Percentiles rank a stretch among this genome's conserved stretches.
These are phyloP conservation scores for Globisporangium lucens DNA, from an alignment of 352 stramenopile genomes.

Conservation along the genomic window DNA sequence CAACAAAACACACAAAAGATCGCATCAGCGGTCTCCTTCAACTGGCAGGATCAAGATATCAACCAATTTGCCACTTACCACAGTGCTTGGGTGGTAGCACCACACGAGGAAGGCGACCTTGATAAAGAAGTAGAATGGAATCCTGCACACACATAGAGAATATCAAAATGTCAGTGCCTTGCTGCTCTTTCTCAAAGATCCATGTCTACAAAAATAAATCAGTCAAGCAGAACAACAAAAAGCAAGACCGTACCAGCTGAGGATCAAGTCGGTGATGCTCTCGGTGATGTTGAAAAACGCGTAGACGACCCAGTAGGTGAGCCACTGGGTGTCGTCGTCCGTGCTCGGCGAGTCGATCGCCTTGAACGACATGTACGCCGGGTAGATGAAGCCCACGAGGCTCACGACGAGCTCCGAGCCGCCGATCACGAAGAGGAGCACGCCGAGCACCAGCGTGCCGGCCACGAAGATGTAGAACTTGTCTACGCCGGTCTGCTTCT, in stretches of 20 bases:
- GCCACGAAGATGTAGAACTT: slow-evolving; percentile 87
- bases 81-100: slow-evolving; percentile 76
- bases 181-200: neutral
- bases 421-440: slow-evolving; percentile 78
- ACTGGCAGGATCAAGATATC: neutral
- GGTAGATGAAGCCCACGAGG: slow-evolving; percentile 87
- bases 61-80: slow-evolving; percentile 23
- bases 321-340: slow-evolving; percentile 85
- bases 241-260: slow-evolving; percentile 51
- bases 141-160: slow-evolving; percentile 25
- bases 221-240: slow-evolving; percentile 6
- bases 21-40: neutral
- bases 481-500: slow-evolving; percentile 83
- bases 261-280: slow-evolving; percentile 72
- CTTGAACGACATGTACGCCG: slow-evolving; percentile 89
- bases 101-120: slow-evolving; percentile 88
- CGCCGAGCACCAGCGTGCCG: slow-evolving; percentile 37
- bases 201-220: neutral
- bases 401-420: slow-evolving; percentile 75
- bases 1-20: slow-evolving; percentile 1
- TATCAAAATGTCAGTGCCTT: neutral
- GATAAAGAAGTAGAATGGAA: slow-evolving; percentile 87
- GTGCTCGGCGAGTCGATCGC: slow-evolving; percentile 71
- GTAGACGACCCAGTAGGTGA: slow-evolving; percentile 95
- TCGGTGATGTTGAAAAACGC: slow-evolving; percentile 96